These are phyloP conservation scores for Sporisorium iseilematis-ciliati DNA, from an alignment of 1,284 basidiomycete species.

Conservation along the genomic window DNA sequence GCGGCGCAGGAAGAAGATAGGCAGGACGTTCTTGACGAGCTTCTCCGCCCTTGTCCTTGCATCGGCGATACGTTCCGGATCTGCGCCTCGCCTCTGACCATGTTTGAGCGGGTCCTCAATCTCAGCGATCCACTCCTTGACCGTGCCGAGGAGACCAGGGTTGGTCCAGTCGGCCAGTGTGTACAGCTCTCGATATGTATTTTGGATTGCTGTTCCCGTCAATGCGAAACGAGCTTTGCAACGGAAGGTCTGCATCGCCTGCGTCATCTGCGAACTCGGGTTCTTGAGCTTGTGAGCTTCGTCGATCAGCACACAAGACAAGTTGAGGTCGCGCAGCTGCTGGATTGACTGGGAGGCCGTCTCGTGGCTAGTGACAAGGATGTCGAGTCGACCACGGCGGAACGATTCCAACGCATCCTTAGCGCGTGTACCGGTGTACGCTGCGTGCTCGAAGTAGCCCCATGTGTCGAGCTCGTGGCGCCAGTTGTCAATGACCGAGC, in stretches of 20 bases:
- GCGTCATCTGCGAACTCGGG: slow-evolving; percentile 75
- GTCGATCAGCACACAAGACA: slow-evolving; percentile 75
- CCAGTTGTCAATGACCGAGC: slow-evolving; percentile 84
- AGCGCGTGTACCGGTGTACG: slow-evolving; percentile 29
- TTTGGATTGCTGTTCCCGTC: slow-evolving; percentile 86
- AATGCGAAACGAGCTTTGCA: slow-evolving; percentile 80
- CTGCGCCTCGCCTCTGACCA: slow-evolving; percentile 76
- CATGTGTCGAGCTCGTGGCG: slow-evolving; percentile 80
- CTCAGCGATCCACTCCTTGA: slow-evolving; percentile 45
- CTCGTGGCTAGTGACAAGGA: slow-evolving; percentile 39
- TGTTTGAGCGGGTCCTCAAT: slow-evolving; percentile 73
- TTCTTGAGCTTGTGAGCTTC: slow-evolving; percentile 87
- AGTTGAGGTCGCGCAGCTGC: slow-evolving; percentile 77
- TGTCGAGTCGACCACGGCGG: slow-evolving; percentile 84
- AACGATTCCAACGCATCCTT: slow-evolving; percentile 32
- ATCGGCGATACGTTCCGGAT: slow-evolving; percentile 76
- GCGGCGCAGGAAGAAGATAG: slow-evolving; percentile 81
- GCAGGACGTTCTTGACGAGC: slow-evolving; percentile 78
- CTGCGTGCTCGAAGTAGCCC: slow-evolving; percentile 65
- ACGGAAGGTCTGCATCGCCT: slow-evolving; percentile 77
- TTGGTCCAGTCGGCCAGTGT: slow-evolving; percentile 71
- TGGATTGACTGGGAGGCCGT: slow-evolving; percentile 74
- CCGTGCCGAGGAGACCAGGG: slow-evolving; percentile 34
- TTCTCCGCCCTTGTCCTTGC: slow-evolving; percentile 69
- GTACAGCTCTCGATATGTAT: slow-evolving; percentile 85